phyloP scores from a whole-genome alignment of 495 filamentous ascomycete genomes.

The Penicillium coffeae region DNA sequence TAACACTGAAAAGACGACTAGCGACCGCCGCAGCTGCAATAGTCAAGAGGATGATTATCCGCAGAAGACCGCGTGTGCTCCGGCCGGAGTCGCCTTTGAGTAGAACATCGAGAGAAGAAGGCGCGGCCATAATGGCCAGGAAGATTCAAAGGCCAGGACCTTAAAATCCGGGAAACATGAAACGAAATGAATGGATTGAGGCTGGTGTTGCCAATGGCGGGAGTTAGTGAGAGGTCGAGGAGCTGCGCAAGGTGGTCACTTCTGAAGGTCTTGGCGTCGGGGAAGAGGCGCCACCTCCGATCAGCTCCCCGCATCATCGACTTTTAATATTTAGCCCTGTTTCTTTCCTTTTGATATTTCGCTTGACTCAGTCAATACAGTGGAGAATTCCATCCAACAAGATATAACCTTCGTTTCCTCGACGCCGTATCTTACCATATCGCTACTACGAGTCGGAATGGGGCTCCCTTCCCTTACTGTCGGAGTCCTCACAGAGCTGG shows the following conservation, averaged over 20 bases:
- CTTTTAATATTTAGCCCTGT: conserved; percentile 1
- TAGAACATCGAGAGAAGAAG: conserved; percentile 51
- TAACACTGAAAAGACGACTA: conserved; percentile 96
- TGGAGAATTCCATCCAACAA: background rate
- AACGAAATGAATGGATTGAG: conserved; percentile 25
- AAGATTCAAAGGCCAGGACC: conserved; percentile 32
- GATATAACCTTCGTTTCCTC: background rate
- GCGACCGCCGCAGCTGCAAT: conserved; percentile 91
- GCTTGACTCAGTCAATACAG: background rate
- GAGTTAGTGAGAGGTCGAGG: conserved; percentile 26
- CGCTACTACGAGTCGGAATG: conserved; percentile 17
- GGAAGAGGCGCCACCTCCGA: conserved; percentile 30
- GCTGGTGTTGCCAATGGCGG: conserved; percentile 35
- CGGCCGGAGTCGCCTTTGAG: conserved; percentile 63
- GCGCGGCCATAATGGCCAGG: conserved; percentile 52
- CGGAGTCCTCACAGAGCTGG: conserved; percentile 37
- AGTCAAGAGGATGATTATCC: conserved; percentile 85
- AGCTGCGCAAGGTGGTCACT: conserved; percentile 51
- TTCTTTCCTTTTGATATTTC: background rate
- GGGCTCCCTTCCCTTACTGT: conserved; percentile 31
- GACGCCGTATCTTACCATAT: background rate
- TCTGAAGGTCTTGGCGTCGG: conserved; percentile 31
- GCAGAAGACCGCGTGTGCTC: conserved; percentile 81
- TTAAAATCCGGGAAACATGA: conserved; percentile 24
- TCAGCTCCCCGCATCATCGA: conserved; percentile 31